Percentiles rank a stretch among this genome's conserved stretches.
These are phyloP conservation scores for Rhizophagus clarus DNA, from an alignment of 192 early-diverging fungal species.

Conservation along the genomic window DNA sequence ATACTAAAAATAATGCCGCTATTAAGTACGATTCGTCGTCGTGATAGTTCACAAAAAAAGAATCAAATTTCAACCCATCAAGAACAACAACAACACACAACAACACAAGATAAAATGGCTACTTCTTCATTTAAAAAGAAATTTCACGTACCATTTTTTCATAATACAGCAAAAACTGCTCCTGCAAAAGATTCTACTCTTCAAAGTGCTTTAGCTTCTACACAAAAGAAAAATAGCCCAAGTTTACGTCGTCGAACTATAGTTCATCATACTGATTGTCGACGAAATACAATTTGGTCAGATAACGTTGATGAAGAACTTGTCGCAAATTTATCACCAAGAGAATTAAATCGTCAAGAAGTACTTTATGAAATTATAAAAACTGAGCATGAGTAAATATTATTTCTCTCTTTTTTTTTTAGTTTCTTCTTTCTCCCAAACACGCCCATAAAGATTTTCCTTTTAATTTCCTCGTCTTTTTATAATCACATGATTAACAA, in stretches of 20 bases:
- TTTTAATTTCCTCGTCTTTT: neutral
- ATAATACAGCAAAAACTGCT: constrained; percentile 30
- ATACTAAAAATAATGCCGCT: neutral
- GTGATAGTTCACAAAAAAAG: neutral
- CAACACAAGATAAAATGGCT: constrained; percentile 1
- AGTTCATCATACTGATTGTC: constrained; percentile 18
- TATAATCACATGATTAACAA: neutral
- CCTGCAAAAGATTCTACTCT: constrained; percentile 13
- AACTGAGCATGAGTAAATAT: constrained; percentile 58
- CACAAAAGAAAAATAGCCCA: neutral
- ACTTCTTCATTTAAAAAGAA: neutral
- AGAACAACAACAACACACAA: constrained; percentile 11
- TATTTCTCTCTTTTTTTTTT: neutral
- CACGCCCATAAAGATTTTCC: neutral
- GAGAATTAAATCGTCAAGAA: constrained; percentile 76
- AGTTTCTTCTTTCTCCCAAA: neutral
- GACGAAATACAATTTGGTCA: constrained; percentile 33
- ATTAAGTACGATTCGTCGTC: neutral
- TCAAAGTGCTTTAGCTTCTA: neutral
- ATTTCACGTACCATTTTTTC: constrained; percentile 26
- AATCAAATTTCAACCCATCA: constrained; percentile 2
- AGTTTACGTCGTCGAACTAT: neutral
- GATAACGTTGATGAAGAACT: constrained; percentile 27
- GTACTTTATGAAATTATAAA: constrained; percentile 78
- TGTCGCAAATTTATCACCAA: constrained; percentile 44